A percentile compares a stretch with the other conserved stretches of the same genome.
Conservation (phyloP, 352 stramenopile species). For the Elongisporangium undulatum region DNA sequence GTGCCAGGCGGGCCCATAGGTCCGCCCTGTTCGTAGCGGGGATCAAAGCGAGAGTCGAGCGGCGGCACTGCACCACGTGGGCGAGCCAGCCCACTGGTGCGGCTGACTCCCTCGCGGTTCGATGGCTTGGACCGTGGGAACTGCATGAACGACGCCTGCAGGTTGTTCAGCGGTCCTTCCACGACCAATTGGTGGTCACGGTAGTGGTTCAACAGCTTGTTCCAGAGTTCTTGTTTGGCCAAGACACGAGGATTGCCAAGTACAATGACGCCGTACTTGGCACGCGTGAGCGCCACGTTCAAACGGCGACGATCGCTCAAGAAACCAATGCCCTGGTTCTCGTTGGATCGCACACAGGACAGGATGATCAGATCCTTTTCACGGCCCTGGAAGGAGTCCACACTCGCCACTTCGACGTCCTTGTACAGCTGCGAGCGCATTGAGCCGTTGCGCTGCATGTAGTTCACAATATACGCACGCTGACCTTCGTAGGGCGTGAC, state of each 20-base stretch:
- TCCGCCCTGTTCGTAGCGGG: constrained; percentile 62
- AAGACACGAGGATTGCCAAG: constrained; percentile 97
- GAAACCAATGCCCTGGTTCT: constrained; percentile 99
- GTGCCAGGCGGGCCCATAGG: constrained; percentile 8
- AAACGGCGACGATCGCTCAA: constrained; percentile 96
- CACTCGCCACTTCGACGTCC: constrained; percentile 98
- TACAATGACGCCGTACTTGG: constrained; percentile 98
- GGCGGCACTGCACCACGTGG: constrained; percentile 57
- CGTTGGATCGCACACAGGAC: constrained; percentile 98
- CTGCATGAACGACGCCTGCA: constrained; percentile 96
- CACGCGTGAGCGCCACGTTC: constrained; percentile 98
- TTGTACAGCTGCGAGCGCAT: constrained; percentile 95
- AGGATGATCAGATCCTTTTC: constrained; percentile 99
- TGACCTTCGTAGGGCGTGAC: constrained; percentile 99
- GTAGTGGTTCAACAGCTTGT: constrained; percentile 96
- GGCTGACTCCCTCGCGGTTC: constrained; percentile 24
- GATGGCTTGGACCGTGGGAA: constrained; percentile 82
- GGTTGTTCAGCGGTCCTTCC: constrained; percentile 96
- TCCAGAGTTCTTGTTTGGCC: constrained; percentile 97
- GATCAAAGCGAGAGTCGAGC: constrained; percentile 83
- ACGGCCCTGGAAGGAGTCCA: constrained; percentile 99
- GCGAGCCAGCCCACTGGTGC: constrained; percentile 28
- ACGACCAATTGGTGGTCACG: constrained; percentile 94
- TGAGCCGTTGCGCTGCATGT: constrained; percentile 95
- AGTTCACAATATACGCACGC: constrained; percentile 97